Base-by-base conservation (phyloP, 83 land plant genomes). In the Picea mariana region DNA sequence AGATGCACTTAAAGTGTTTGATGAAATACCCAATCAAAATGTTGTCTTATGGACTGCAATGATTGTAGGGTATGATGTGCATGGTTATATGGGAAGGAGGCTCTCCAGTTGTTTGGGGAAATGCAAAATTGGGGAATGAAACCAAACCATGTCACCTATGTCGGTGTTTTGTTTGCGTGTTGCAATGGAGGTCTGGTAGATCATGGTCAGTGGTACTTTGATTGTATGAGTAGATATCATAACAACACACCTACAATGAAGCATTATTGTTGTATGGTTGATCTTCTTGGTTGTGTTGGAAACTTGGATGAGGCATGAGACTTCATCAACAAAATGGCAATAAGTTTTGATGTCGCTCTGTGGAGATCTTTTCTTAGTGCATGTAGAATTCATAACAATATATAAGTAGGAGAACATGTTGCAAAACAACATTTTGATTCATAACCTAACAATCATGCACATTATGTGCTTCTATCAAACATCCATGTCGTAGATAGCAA, bases 201-300 rank as follows among this genome's bases (percentile, higher is more conserved):
- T 27, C 88, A 89, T 77, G 94, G 90, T 12, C 63, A 64, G 47
- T 72, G 80, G 61, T 84, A 80, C 81, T 87, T 92, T 68, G 2
- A 79, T 23, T 24, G 65, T 64, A 87, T 92, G 90, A 84, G 81
- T 60, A 6, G 9, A 3, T 87, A 87, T 12, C 88, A 84, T 72
- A 21, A 63, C 79, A 83, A 87, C 13, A 26, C 80, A 26, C 92
- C 90, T 13, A 72, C 31, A 18, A 40, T 88, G 68, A 92, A 90
- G 62, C 92, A 92, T 60, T 92, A 85, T 60, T 84, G 88, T 20
- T 92, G 94, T 77, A 72, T 92, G 83, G 66, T 90, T 65, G 94
- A 92, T 87, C 86, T 92, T 6, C 80, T 86, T 61, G 87, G 88
- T 9, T 82, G 94, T 31, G 84, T 85, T 44, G 92, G 94, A 40